Evolutionary conservation across 2,329 filamentous ascomycete species (phyloP), one percentile per base, ranked within the genome.

Genomic region (Westerdykella aurantiaca): DNA sequence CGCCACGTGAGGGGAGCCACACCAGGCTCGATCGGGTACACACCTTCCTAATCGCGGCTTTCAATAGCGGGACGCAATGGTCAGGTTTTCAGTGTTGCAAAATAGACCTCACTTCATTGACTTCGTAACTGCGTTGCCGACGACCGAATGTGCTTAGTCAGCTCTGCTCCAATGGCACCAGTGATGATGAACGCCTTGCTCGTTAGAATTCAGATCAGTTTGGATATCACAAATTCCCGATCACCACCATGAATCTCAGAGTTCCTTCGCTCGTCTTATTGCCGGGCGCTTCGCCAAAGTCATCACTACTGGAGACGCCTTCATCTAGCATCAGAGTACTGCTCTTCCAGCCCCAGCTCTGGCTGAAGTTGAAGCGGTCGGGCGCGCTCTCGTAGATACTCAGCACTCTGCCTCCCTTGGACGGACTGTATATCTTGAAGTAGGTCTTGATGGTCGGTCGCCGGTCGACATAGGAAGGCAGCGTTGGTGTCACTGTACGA

Each of bases 281-380:
- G 2, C 42, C 41, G 11, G 44, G 14, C 2, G 34, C 44, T 41
- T 46, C 51, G 16, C 43, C 55, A 29, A 29, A 29, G 25, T 29
- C 25, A 29, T 29, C 25, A 52, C 51, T 35, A 49, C 49, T 35
- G 38, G 49, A 59, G 11, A 60, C 48, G 1, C 44, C 49, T 44
- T 79, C 74, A 52, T 78, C 76, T 22, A 78, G 57, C 66, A 78
- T 77, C 49, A 80, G 60, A n/a, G 75, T 78, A 53, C 72, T 76
- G 49, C 75, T 79, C 69, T 79, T 80, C 77, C 77, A 80, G 1
- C 77, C 77, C 77, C 77, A 80, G 49, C 73, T 77, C 62, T 81
- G 78, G 38, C 72, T 75, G 56, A 80, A 80, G 53, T 80, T 79
- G 59, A 81, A 81, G 43, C 70, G 70, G 52, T 80, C 77, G 1